phyloP scores from a whole-genome alignment of 345 rosid species.

The Raphanus sativus region DNA sequence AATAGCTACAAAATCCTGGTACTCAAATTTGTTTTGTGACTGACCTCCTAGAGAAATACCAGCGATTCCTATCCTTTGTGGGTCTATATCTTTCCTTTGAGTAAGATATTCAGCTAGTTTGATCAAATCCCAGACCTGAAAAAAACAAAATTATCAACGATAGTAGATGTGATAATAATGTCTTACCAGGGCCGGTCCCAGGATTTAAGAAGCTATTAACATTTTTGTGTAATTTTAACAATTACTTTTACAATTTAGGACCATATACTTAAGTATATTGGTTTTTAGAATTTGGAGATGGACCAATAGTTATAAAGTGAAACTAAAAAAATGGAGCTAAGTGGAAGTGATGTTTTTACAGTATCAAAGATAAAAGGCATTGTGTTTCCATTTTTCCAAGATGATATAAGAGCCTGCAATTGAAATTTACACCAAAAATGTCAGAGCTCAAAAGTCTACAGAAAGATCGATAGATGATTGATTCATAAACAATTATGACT shows the following conservation, averaged over 20 bases:
- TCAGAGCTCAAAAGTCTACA: conserved; percentile 1
- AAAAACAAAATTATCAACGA: not conserved
- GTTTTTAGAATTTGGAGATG: not conserved
- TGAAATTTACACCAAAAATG: not conserved
- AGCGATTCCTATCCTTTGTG: conserved; percentile 77
- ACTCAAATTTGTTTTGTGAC: conserved; percentile 28
- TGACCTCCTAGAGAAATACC: conserved; percentile 95
- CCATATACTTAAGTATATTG: not conserved
- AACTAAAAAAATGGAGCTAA: not conserved
- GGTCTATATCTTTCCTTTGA: conserved; percentile 75
- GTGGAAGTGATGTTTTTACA: conserved; percentile 38
- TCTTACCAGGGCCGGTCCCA: not conserved
- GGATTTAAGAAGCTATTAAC: not conserved
- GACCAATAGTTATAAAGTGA: not conserved
- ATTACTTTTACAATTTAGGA: not conserved
- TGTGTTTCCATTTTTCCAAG: conserved; percentile 79
- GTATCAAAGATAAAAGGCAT: conserved; percentile 94
- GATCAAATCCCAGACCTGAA: conserved; percentile 87
- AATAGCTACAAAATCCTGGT: not conserved
- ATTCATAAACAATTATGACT: not conserved
- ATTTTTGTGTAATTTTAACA: not conserved
- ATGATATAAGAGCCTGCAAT: conserved; percentile 83
- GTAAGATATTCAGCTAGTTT: conserved; percentile 82
- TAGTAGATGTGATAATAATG: not conserved
- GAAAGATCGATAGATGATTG: no score